Evolutionary conservation across 225 moss, liverwort and hornwort genomes (phyloP).

Genomic region (Sphagnum tenellum): DNA sequence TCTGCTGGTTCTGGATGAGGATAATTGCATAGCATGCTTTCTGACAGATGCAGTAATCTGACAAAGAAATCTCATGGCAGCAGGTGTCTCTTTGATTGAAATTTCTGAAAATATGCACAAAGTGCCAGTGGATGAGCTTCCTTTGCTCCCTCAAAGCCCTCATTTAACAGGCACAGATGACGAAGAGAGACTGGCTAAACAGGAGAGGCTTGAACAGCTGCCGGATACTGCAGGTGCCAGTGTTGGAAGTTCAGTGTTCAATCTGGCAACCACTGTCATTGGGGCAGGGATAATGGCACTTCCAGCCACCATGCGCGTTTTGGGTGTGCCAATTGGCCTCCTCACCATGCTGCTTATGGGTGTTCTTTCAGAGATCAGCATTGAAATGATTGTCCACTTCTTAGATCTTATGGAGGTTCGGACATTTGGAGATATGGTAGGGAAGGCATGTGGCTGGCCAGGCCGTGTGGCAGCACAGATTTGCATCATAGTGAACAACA

Average conservation of each 20-base stretch:
- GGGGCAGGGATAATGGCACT: conserved; percentile 97
- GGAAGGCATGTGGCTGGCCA: conserved; percentile 45
- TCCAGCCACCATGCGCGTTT: conserved; percentile 76
- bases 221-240: conserved; percentile 39
- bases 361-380: conserved; percentile 49
- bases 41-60: too few relatives aligned
- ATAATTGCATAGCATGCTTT: too few relatives aligned
- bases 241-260: conserved; percentile 86
- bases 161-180: conserved; percentile 11
- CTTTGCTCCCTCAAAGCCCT: conserved; percentile 16
- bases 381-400: conserved; percentile 78
- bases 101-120: conserved; percentile 10
- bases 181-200: neutral
- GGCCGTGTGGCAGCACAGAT: conserved; percentile 50
- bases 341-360: conserved; percentile 63
- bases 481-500: conserved; percentile 62
- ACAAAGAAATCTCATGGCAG: neutral
- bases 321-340: conserved; percentile 62
- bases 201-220: conserved; percentile 1
- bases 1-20: too few relatives aligned
- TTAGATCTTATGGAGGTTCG: conserved; percentile 40
- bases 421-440: conserved; percentile 63
- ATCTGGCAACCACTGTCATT: conserved; percentile 81
- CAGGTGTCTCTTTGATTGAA: conserved; percentile 5
- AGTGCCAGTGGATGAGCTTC: conserved; percentile 31